A percentile compares a stretch with the other conserved stretches of the same genome.
Conservation (phyloP, 1,139 yeast genomes). For the Yamadazyma diddensiae region DNA sequence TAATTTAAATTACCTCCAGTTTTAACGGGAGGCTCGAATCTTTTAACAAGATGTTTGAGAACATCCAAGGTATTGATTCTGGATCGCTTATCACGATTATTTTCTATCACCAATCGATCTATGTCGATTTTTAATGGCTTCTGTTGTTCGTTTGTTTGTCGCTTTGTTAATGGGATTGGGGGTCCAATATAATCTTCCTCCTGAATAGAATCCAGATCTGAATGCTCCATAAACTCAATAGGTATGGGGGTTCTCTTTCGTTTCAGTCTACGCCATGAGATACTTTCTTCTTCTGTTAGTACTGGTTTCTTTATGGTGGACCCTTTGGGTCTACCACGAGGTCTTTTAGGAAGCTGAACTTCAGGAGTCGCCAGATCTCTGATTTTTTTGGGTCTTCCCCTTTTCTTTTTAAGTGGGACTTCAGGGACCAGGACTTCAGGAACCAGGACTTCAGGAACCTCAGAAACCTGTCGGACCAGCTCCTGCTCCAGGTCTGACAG, state of each 20-base stretch:
- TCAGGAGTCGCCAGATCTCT: neutral
- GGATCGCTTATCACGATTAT: slow-evolving; percentile 24
- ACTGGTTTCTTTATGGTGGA: neutral
- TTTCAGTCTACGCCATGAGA: no score
- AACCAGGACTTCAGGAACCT: neutral
- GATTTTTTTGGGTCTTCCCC: slow-evolving; percentile 16
- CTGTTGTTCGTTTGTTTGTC: slow-evolving; percentile 19
- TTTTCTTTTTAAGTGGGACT: slow-evolving; percentile 10
- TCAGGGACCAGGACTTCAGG: neutral
- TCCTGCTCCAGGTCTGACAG: slow-evolving; percentile 3
- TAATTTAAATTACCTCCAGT: slow-evolving; percentile 20
- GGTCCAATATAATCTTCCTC: neutral
- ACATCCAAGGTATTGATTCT: slow-evolving; percentile 38
- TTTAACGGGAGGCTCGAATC: slow-evolving; percentile 22
- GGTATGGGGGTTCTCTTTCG: slow-evolving; percentile 4
- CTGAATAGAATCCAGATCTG: neutral
- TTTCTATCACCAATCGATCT: slow-evolving; percentile 24
- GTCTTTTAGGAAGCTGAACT: slow-evolving; percentile 2
- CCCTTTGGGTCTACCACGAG: slow-evolving; percentile 6
- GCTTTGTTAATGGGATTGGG: slow-evolving; percentile 21
- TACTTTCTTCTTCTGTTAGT: neutral
- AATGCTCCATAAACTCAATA: neutral
- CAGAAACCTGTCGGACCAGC: neutral
- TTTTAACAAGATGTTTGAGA: slow-evolving; percentile 28
- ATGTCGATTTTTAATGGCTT: slow-evolving; percentile 28